phyloP scores from a whole-genome alignment of 169 alveolate species.

The Plasmodium ovale region DNA sequence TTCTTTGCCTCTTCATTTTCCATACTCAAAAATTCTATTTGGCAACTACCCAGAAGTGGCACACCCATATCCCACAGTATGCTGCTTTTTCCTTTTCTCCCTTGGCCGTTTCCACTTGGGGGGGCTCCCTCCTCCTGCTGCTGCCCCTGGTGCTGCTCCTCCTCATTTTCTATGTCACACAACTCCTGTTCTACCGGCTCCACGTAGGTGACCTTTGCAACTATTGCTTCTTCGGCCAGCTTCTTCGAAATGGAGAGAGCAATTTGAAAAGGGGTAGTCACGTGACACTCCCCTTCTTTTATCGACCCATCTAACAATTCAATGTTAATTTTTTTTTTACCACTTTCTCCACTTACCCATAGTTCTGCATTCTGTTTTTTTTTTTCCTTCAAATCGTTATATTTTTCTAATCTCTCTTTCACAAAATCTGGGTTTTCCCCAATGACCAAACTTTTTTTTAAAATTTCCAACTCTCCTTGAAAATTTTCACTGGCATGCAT shows the following conservation, averaged over 20 bases:
- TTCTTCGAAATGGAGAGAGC: conserved; percentile 92
- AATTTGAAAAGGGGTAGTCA: conserved; percentile 93
- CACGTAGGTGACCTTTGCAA: conserved; percentile 91
- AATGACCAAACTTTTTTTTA: conserved; percentile 6
- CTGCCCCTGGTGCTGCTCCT: conserved; percentile 70
- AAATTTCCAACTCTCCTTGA: not conserved
- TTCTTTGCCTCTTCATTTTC: conserved; percentile 96
- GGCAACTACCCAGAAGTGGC: conserved; percentile 98
- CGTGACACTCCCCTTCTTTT: conserved; percentile 90
- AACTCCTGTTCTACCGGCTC: conserved; percentile 79
- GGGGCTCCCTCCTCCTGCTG: no score
- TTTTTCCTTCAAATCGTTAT: conserved; percentile 49
- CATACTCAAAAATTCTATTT: conserved; percentile 91
- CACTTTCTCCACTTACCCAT: conserved; percentile 58
- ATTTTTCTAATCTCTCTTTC: conserved; percentile 38
- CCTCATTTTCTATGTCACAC: conserved; percentile 91
- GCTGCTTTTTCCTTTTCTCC: no score
- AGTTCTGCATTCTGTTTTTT: conserved; percentile 77
- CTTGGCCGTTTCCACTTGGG: no score
- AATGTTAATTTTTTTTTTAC: conserved; percentile 89
- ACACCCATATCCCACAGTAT: conserved; percentile 96
- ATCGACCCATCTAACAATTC: conserved; percentile 92
- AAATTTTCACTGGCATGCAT: not conserved
- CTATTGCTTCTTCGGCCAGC: conserved; percentile 91
- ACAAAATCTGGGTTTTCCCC: conserved; percentile 39